Evolutionary conservation across 768 basidiomycete species (phyloP).

Genomic region (Rhizopogon vesiculosus): DNA sequence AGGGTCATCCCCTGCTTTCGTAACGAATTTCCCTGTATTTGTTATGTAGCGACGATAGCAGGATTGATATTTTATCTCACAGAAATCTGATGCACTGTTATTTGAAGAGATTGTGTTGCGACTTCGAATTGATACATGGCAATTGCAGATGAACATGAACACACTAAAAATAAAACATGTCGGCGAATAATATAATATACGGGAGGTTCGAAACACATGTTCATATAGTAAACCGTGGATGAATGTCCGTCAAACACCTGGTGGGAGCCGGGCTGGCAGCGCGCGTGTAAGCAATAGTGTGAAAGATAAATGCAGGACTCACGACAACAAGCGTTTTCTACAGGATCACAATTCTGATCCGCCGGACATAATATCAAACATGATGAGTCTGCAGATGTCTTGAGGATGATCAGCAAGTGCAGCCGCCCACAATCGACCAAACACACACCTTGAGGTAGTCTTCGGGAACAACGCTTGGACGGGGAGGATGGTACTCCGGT

Average conservation of each 20-base stretch:
- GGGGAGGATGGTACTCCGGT: slow-evolving; percentile 65
- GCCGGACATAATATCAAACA: slow-evolving; percentile 73
- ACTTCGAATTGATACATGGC: neutral
- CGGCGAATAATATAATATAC: neutral
- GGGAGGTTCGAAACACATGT: neutral
- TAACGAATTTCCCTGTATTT: slow-evolving; percentile 73
- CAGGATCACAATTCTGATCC: slow-evolving; percentile 62
- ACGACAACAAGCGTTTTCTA: slow-evolving; percentile 80
- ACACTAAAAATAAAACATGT: neutral
- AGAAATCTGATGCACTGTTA: neutral
- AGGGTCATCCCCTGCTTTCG: slow-evolving; percentile 57
- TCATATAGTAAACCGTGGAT: slow-evolving; percentile 28
- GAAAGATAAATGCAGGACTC: slow-evolving; percentile 27
- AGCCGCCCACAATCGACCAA: neutral
- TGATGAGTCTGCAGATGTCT: slow-evolving; percentile 50
- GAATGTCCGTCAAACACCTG: slow-evolving; percentile 36
- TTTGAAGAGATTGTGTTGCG: neutral
- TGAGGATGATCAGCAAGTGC: slow-evolving; percentile 3
- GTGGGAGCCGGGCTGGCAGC: slow-evolving; percentile 40
- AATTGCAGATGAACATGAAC: too few relatives aligned
- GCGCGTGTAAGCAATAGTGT: neutral
- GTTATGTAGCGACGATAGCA: slow-evolving; percentile 22
- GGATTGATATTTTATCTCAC: neutral
- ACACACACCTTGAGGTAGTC: slow-evolving; percentile 45
- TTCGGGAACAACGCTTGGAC: slow-evolving; percentile 32